These are phyloP conservation scores for Suillus lakei DNA, from an alignment of 768 basidiomycete species.

Conservation along the genomic window DNA sequence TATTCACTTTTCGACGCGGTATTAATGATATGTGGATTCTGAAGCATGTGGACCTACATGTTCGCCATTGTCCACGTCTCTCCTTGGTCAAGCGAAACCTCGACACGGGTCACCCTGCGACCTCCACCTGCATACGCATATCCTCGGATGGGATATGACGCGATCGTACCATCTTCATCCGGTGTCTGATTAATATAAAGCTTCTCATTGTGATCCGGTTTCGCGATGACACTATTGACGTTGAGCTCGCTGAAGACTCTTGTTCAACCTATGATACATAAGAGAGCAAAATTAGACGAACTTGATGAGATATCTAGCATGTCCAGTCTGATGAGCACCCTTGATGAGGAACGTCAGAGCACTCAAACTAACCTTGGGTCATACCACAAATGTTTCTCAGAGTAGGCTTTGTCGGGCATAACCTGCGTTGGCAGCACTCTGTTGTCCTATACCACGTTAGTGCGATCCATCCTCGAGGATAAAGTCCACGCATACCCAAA, in stretches of 20 bases:
- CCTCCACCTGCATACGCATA: slow-evolving; percentile 71
- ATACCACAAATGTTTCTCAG: slow-evolving; percentile 59
- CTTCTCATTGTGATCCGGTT: slow-evolving; percentile 58
- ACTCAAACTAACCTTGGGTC: slow-evolving; percentile 43
- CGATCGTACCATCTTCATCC: slow-evolving; percentile 14
- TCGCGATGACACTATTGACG: slow-evolving; percentile 60
- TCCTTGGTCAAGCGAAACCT: slow-evolving; percentile 60
- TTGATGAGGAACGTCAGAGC: background rate
- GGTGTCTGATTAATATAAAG: slow-evolving; percentile 24
- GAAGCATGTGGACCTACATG: slow-evolving; percentile 30
- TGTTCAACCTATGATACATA: slow-evolving; percentile 21
- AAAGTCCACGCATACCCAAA: slow-evolving; percentile 31
- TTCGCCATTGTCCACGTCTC: slow-evolving; percentile 49
- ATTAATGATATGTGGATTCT: background rate
- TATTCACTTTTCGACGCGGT: slow-evolving; percentile 34
- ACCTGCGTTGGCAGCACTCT: slow-evolving; percentile 61
- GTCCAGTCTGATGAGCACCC: slow-evolving; percentile 1
- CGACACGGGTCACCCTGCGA: slow-evolving; percentile 59
- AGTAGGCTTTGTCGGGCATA: slow-evolving; percentile 54
- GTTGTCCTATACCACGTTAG: slow-evolving; percentile 46
- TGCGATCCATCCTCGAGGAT: background rate
- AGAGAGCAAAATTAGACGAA: slow-evolving; percentile 18
- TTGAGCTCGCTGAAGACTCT: slow-evolving; percentile 58
- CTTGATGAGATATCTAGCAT: slow-evolving; percentile 38
- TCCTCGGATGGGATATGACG: slow-evolving; percentile 49